phyloP scores from a whole-genome alignment of 768 basidiomycete genomes.

The Melanogaster broomeanus region DNA sequence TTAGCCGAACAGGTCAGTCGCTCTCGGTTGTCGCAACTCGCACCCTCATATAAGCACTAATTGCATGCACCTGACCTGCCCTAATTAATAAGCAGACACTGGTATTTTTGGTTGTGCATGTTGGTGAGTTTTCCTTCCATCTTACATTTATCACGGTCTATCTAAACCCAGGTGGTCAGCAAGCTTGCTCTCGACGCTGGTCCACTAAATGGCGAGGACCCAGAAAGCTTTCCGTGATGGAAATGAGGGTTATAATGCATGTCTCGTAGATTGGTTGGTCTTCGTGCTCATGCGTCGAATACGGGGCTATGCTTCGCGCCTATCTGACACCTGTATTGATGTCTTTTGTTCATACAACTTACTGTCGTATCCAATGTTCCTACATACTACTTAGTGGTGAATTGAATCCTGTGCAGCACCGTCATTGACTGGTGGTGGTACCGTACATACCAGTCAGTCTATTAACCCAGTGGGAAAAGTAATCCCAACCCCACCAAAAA shows the following conservation, averaged over 20 bases:
- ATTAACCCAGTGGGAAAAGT: too few species aligned
- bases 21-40: too few species aligned
- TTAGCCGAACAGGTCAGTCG: background rate
- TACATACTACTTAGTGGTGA: too few species aligned
- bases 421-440: too few species aligned
- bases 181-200: conserved; percentile 39
- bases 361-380: too few species aligned
- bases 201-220: conserved; percentile 81
- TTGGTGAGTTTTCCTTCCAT: conserved; percentile 28
- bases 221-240: conserved; percentile 44
- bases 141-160: conserved; percentile 60
- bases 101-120: background rate
- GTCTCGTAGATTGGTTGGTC: conserved; percentile 27
- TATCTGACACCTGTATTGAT: conserved; percentile 39
- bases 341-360: too few species aligned
- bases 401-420: too few species aligned
- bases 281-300: conserved; percentile 8
- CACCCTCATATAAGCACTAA: too few species aligned
- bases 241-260: conserved; percentile 75
- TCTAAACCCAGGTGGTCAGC: conserved; percentile 71
- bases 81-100: conserved; percentile 25
- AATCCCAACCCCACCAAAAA: too few species aligned
- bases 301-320: conserved; percentile 48
- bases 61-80: conserved; percentile 25
- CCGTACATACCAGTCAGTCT: too few species aligned